Evolutionary conservation across 768 basidiomycete species (phyloP).

Genomic region (Pulveroboletus sp.): DNA sequence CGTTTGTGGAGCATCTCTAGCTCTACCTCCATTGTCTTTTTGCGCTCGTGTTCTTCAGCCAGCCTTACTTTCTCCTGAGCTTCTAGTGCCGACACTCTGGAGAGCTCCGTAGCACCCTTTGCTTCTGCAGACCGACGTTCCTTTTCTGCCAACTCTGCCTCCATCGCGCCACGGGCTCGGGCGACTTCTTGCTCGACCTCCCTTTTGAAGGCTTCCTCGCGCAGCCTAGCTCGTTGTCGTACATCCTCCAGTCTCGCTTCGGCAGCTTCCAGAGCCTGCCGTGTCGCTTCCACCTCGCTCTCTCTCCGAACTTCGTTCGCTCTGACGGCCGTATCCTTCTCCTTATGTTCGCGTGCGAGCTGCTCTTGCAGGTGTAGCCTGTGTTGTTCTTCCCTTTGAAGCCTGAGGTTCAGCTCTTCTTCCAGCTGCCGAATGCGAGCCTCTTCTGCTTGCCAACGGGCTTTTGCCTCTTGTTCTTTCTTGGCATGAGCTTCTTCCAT

Average conservation of each 20-base stretch:
- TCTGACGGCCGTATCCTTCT: conserved; percentile 12
- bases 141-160: conserved; percentile 17
- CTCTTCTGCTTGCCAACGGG: conserved; percentile 21
- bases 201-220: conserved; percentile 23
- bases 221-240: conserved; percentile 19
- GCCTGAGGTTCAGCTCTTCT: conserved; percentile 25
- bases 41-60: conserved; percentile 29
- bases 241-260: conserved; percentile 24
- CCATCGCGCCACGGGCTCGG: conserved; percentile 22
- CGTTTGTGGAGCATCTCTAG: conserved; percentile 23
- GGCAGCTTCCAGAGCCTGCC: conserved; percentile 16
- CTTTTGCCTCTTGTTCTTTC: conserved; percentile 22
- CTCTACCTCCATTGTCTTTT: conserved; percentile 25
- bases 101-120: conserved; percentile 28
- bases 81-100: conserved; percentile 20
- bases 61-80: conserved; percentile 29
- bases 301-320: conserved; percentile 18
- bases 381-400: conserved; percentile 29
- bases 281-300: conserved; percentile 19
- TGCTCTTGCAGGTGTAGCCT: conserved; percentile 24
- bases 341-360: conserved; percentile 20
- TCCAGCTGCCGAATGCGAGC: conserved; percentile 22
- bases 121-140: conserved; percentile 23
- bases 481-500: conserved; percentile 24
- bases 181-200: conserved; percentile 26